Base-by-base conservation (phyloP, 2,329 filamentous ascomycete genomes). In the Allantophomopsis cytisporea region DNA sequence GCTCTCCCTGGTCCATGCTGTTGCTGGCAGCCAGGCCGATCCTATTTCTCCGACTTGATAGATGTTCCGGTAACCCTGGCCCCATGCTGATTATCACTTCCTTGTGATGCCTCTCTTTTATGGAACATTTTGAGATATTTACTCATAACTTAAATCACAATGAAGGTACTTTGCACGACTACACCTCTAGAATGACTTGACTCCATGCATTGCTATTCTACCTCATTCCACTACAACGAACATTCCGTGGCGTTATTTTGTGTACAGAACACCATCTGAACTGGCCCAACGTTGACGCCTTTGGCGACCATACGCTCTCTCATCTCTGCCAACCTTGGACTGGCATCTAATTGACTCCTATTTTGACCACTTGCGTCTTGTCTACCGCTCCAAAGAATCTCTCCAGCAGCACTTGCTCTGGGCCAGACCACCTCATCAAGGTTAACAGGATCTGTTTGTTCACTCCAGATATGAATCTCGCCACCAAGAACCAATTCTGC, bases 391-490 rank as follows among this genome's bases (percentile, higher is more conserved):
- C 86, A 94, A 36, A 89, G 66, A 1, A 88, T 76, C 61, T 93
- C 86, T 18, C 72, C 83, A 1, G 79, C 82, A 0, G 83, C 84
- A 38, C 71, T 72, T 2, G 74, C 76, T 5, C 86, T 69, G 7
- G 86, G 85, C 86, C 85, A 94, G 7, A 89, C 61, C 57, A 83
- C 75, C 30, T 64, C 63, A 60, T 94, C 84, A 12, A 94, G 56
- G 54, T 80, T 87, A n/a, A 75, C 62, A 3, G 73, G 61, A 58
- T 94, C 87, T n/a, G 80, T 80, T 62, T 76, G 71, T 54, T 94
- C 87, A 46, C 71, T 73, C 85, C 85, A 94, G 42, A 86, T 72
- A 41, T 83, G 81, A 13, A 80, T 75, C 62, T 94, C 87, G 18
- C 85, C 87, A 35, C 87, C 87, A 7, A 91, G 58, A 2, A 94